Evolutionary conservation across 192 early-diverging fungal genomes (phyloP).

Genomic region (Funneliformis mosseae): DNA sequence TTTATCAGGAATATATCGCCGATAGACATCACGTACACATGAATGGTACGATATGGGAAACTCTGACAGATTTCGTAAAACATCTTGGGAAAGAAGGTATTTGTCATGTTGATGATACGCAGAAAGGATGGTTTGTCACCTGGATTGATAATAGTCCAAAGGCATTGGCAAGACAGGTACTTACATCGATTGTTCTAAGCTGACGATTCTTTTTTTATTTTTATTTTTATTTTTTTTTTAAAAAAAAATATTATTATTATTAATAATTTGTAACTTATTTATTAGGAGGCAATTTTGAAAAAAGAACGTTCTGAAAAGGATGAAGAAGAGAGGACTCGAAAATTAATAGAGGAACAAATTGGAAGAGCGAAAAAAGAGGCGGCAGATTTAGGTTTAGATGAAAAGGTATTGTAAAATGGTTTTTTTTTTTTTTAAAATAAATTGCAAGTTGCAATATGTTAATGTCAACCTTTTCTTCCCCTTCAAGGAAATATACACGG

Average conservation of each 20-base stretch:
- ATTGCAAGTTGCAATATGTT: constrained; percentile 1
- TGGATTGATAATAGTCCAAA: constrained; percentile 94
- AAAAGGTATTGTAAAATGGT: constrained; percentile 23
- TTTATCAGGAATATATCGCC: constrained; percentile 96
- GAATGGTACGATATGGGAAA: constrained; percentile 92
- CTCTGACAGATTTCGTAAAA: constrained; percentile 88
- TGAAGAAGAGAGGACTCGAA: constrained; percentile 85
- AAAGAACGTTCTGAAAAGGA: constrained; percentile 81
- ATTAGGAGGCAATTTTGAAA: constrained; percentile 72
- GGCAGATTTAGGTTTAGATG: constrained; percentile 33
- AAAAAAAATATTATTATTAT: not conserved
- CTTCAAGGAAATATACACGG: constrained; percentile 42
- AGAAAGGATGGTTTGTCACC: constrained; percentile 85
- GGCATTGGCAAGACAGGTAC: constrained; percentile 75
- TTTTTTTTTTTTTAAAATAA: not conserved
- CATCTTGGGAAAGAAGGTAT: constrained; percentile 83
- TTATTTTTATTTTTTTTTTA: not conserved
- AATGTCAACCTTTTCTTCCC: not conserved
- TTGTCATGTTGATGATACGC: constrained; percentile 85
- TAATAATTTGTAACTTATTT: constrained; percentile 11
- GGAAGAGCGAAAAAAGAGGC: constrained; percentile 65
- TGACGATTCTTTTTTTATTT: not conserved
- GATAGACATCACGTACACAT: constrained; percentile 94
- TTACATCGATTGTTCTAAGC: not conserved
- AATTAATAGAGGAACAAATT: constrained; percentile 81